These are phyloP conservation scores for Serendipita sp. DNA, from an alignment of 768 basidiomycete species.

Conservation along the genomic window DNA sequence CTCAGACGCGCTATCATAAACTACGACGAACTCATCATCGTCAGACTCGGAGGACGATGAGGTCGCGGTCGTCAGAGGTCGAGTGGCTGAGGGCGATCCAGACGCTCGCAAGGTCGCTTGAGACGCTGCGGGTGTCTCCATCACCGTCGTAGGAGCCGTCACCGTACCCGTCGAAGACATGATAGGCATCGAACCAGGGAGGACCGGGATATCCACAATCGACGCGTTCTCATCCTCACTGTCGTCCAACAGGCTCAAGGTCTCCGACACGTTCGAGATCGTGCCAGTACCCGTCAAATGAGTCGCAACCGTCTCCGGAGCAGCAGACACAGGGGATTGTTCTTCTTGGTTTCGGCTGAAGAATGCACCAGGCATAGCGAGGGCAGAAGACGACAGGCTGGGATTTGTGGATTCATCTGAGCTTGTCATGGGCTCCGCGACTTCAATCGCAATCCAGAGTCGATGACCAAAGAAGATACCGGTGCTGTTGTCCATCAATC, in stretches of 20 bases:
- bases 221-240: not conserved
- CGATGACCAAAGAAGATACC: conserved; percentile 53
- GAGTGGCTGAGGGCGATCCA: not conserved
- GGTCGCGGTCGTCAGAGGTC: conserved; percentile 20
- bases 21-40: conserved; percentile 36
- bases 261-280: not conserved
- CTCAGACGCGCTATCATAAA: conserved; percentile 6
- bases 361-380: conserved; percentile 2
- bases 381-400: conserved; percentile 5
- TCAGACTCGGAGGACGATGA: conserved; percentile 33
- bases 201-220: not conserved
- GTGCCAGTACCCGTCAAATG: not conserved
- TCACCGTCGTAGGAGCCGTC: not conserved
- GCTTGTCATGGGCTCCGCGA: not conserved
- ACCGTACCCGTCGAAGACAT: not conserved
- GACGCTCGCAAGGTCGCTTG: not conserved
- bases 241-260: not conserved
- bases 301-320: not conserved
- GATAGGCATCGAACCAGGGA: not conserved
- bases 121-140: not conserved
- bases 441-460: conserved; percentile 29
- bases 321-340: not conserved
- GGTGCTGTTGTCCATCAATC: conserved; percentile 37
- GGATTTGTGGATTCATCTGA: conserved; percentile 8
- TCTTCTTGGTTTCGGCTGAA: not conserved